Conservation (phyloP, 495 filamentous ascomycete species). For the Talaromyces liani region DNA sequence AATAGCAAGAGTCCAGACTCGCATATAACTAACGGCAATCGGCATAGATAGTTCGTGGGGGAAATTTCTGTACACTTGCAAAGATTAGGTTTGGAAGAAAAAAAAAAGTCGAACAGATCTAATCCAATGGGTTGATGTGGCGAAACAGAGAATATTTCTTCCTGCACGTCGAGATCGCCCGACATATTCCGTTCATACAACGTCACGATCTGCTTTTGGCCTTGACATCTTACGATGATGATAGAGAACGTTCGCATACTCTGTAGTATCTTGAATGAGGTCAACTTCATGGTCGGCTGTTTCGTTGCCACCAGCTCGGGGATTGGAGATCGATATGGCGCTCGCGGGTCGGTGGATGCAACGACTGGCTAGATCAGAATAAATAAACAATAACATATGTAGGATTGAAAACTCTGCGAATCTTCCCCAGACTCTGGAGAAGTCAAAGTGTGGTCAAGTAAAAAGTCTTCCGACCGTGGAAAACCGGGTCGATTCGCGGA, state of each 20-base stretch:
- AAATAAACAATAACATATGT: background rate
- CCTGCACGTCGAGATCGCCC: background rate
- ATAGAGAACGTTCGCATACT: background rate
- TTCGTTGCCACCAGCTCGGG: background rate
- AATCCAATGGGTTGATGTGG: background rate
- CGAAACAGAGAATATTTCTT: background rate
- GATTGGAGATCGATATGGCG: background rate
- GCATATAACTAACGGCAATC: background rate
- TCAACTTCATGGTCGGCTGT: background rate
- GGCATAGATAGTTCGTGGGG: background rate
- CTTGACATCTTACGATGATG: background rate
- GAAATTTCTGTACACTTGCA: background rate
- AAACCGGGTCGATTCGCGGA: background rate
- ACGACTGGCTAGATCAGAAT: background rate
- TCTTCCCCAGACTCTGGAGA: background rate
- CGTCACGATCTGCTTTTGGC: background rate
- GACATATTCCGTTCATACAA: background rate
- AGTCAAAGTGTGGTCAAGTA: background rate
- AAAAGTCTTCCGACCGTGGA: background rate
- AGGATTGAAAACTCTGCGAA: background rate
- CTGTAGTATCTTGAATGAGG: background rate
- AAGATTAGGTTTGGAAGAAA: background rate
- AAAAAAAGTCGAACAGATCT: background rate
- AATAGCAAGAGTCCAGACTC: background rate
- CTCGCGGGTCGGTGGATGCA: background rate